Evolutionary conservation across 345 rosid genomes (phyloP).

Genomic region (Lepidium aucheri): DNA sequence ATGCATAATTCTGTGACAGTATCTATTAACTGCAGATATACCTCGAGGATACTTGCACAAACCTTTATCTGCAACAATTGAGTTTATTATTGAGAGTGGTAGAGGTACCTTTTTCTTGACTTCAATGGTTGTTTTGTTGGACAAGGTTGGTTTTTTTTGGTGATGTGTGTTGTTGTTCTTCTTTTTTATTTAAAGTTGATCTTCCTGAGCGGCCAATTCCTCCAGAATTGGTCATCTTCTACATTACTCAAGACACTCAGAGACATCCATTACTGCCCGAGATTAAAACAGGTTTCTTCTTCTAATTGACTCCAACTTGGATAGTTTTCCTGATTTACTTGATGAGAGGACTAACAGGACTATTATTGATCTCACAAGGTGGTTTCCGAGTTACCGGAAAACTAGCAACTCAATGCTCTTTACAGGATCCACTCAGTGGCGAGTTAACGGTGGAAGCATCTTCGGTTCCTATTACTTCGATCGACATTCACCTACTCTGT

Average conservation of each 20-base stretch:
- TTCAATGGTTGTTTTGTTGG: background rate
- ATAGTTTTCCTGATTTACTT: background rate
- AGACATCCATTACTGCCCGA: slow-evolving; percentile 82
- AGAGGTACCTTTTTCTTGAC: slow-evolving; percentile 34
- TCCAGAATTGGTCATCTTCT: slow-evolving; percentile 75
- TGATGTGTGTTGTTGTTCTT: background rate
- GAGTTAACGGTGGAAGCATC: slow-evolving; percentile 76
- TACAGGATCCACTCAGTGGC: slow-evolving; percentile 70
- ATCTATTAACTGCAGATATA: slow-evolving; percentile 71
- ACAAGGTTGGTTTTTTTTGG: background rate
- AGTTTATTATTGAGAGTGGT: slow-evolving; percentile 71
- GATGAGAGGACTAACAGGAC: background rate
- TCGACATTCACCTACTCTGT: slow-evolving; percentile 67
- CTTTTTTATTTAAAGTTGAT: slow-evolving; percentile 43
- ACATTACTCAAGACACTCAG: slow-evolving; percentile 90
- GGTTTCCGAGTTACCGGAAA: slow-evolving; percentile 82
- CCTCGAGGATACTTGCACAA: slow-evolving; percentile 70
- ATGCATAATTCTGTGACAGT: slow-evolving; percentile 47
- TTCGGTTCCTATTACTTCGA: slow-evolving; percentile 60
- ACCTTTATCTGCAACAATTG: slow-evolving; percentile 57
- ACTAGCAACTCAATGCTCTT: slow-evolving; percentile 60
- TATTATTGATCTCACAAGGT: slow-evolving; percentile 36
- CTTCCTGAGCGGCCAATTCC: slow-evolving; percentile 53
- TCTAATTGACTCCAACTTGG: background rate
- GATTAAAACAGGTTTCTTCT: slow-evolving; percentile 53